Evolutionary conservation across 176 grass and related monocot genomes (phyloP), one percentile per base, ranked within the genome.

Genomic region (Phoenix dactylifera): DNA sequence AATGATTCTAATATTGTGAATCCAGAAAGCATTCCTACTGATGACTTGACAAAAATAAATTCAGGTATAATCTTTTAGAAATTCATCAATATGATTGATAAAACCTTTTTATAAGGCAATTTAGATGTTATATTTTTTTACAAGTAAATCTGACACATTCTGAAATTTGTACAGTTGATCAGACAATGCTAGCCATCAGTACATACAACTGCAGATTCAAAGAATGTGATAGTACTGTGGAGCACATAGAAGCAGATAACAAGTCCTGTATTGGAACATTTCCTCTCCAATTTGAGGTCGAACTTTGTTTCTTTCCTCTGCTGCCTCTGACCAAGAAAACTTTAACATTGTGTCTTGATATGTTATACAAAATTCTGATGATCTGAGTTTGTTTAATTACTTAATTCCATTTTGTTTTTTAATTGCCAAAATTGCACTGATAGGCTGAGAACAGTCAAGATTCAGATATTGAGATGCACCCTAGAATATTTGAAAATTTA

Each of bases 281-380:
- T 66, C 88, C 88, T 79, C 81, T 80, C 55, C 62, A 70, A 22
- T 78, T 89, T 68, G 67, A 89, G 85, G 89, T 70, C 51, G 29
- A 22, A n/a, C 3, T 18, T 56, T 64, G 52, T 18, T 30, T 16
- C 53, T 64, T 65, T 44, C 14, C 10, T 12, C 10, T 12, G 7
- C 10, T 44, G 35, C 35, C 35, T 44, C 35, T 44, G 35, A 14
- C 10, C 35, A 44, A 10, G 7, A 44, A 44, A 44, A 44, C 35
- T 44, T 44, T 12, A 44, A 44, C 2, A 6, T 14, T 14, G 6
- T 35, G 2, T 44, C 35, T 44, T 14, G 35, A 44, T 44, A 44
- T 44, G 35, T 44, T 12, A 44, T 12, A 44, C 7, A 44, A 14
- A 44, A 14, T 14, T 44, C 35, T 44, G 35, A 35, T 35, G 32